Percentiles rank a stretch among this genome's conserved stretches.
Conservation (phyloP, 2,329 filamentous ascomycete species). For the Fusarium equiseti region DNA sequence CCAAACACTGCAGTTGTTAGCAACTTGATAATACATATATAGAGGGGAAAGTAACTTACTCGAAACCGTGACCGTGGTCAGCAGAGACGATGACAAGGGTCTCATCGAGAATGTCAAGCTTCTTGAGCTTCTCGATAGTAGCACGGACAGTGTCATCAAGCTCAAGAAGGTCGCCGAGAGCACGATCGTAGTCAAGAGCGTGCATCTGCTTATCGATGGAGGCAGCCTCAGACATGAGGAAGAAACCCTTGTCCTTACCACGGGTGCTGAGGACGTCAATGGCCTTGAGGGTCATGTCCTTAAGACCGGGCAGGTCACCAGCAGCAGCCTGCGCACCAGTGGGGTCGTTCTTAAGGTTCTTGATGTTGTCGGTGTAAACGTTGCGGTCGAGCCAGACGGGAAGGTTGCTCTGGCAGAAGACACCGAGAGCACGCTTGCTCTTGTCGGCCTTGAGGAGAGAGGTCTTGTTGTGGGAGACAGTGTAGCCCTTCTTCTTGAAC, state of each 20-base stretch:
- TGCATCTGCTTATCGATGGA: constrained; percentile 95
- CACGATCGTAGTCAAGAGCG: constrained; percentile 84
- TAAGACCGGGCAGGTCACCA: constrained; percentile 82
- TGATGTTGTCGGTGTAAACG: constrained; percentile 78
- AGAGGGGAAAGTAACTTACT: constrained; percentile 49
- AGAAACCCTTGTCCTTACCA: constrained; percentile 79
- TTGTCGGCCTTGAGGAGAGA: constrained; percentile 69
- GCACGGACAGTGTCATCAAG: constrained; percentile 85
- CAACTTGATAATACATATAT: not conserved
- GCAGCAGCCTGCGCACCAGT: constrained; percentile 73
- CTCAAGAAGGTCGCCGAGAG: constrained; percentile 86
- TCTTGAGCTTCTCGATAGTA: constrained; percentile 76
- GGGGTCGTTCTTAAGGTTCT: constrained; percentile 75
- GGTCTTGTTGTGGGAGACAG: constrained; percentile 79
- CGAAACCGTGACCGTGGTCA: constrained; percentile 92
- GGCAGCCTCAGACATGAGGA: constrained; percentile 88
- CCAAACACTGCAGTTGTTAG: constrained; percentile 65
- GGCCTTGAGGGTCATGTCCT: constrained; percentile 91
- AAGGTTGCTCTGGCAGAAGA: constrained; percentile 81
- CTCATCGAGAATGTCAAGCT: constrained; percentile 75
- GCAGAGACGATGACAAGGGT: constrained; percentile 85
- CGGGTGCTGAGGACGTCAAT: constrained; percentile 80
- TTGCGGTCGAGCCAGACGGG: constrained; percentile 91
- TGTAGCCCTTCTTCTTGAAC: constrained; percentile 79
- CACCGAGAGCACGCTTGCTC: constrained; percentile 75